Evolutionary conservation across 495 filamentous ascomycete species (phyloP), one percentile per base, ranked within the genome.

Genomic region (Talaromyces stipitatus): DNA sequence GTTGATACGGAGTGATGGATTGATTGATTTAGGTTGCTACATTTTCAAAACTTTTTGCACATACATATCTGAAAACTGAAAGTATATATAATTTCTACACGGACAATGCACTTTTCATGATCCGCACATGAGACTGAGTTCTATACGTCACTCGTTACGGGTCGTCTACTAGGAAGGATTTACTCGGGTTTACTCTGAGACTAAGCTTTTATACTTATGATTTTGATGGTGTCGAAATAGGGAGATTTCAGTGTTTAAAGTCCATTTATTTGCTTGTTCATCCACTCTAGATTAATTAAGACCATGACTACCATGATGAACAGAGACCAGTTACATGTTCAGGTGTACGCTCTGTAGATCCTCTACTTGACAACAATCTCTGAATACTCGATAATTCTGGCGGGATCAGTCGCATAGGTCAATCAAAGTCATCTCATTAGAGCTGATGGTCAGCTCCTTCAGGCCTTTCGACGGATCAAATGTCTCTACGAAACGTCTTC

Each of bases 1-100:
- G 78, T 81, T 28, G 78, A 82, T 24, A 55, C 36, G 14, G 50
- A 53, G 11, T 53, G 22, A 53, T 23, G 29, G 51, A 23, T 54
- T 36, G 51, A 38, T 36, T 23, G 29, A 24, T 54, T 54, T 54
- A 11, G 16, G 23, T 26, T 45, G 26, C 14, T 26, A 36, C 18
- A 6, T 54, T 22, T 23, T 11, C 20, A 11, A 48, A 26, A 48
- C 14, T 48, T 48, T 48, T n/a, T 45, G 10, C 38, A 12, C 48
- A 47, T 18, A 47, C 24, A 23, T 47, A 47, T 26, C 43, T 36
- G 32, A n/a, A n/a, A n/a, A n/a, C n/a, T n/a, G 32, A 33, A 33
- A 33, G 14, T 38, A 38, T 18, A n/a, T 38, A 18, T 38, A n/a
- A 38, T 41, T 41, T 41, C n/a, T n/a, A 12, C n/a, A n/a, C 16